Base-by-base conservation (phyloP, 352 stramenopile genomes). In the Phytophthora uliginosa region DNA sequence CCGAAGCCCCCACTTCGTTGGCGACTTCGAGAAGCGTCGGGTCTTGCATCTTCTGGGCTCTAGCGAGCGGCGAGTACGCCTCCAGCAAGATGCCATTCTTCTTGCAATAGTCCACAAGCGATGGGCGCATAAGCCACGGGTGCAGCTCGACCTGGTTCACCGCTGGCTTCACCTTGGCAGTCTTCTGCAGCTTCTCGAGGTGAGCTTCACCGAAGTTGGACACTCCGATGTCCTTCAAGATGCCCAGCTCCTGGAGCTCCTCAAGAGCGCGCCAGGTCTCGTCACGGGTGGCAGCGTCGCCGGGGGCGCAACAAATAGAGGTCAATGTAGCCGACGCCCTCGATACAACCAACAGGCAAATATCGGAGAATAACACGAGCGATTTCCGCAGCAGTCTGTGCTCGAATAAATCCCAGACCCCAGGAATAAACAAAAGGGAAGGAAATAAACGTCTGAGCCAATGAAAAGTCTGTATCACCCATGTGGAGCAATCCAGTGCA, bases 161-260 rank as follows among this genome's bases (percentile, higher is more conserved):
- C 5, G 87, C 86, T 0, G 90, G 88, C 50, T 86, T 89, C 18
- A 85, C 83, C 7, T 61, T 70, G 20, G 71, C 81, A 12, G 85
- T 84, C 59, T 86, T 71, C 40, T 91, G 79, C 0, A 98, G 71
- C 54, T 93, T 90, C 55, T 89, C 64, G 50, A 98, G 78, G 71
- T 98, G 93, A 2, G 71, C 77, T n/a, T 92, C 68, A 5, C 84
- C 70, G 77, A 97, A 98, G 74, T 98, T 98, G 24, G 84, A 97
- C 33, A 98, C 91, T 40, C 95, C 93, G 64, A 97, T 95, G 57
- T 95, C 86, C 53, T 82, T 79, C 51, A 95, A 59, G 13, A 95
- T 71, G 0, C 92, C 93, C 34, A 78, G 57, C 9, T 67, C 22
- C 22, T 84, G 79, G 17, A 84, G 66, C n/a, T 90, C 79, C 40